These are phyloP conservation scores for Codiaeum variegatum DNA, from an alignment of 441 rosid genomes.

Conservation along the genomic window DNA sequence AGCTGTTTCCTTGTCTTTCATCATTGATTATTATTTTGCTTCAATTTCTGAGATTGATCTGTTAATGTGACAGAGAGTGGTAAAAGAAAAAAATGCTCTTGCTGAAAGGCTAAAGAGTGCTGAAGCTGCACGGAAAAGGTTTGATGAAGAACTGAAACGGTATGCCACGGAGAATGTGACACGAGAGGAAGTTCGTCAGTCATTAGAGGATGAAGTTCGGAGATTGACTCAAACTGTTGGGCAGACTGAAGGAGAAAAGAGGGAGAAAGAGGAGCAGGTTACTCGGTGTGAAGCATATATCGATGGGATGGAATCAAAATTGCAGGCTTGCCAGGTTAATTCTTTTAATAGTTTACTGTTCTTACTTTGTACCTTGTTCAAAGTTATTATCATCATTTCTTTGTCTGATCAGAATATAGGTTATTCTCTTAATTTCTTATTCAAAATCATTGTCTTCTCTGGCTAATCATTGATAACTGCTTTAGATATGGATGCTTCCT, in stretches of 20 bases:
- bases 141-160: constrained; percentile 87
- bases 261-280: constrained; percentile 91
- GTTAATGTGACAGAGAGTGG: constrained; percentile 65
- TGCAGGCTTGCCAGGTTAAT: constrained; percentile 90
- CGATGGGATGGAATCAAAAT: constrained; percentile 90
- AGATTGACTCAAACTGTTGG: constrained; percentile 76
- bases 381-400: not conserved
- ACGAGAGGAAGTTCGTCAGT: constrained; percentile 83
- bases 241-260: constrained; percentile 93
- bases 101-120: constrained; percentile 83
- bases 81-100: constrained; percentile 89
- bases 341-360: not conserved
- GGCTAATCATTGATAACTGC: not conserved
- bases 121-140: constrained; percentile 86
- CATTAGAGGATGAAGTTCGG: constrained; percentile 87
- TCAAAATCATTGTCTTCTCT: not conserved
- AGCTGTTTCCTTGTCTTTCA: constrained; percentile 4
- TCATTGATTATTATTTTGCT: constrained; percentile 8
- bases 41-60: constrained; percentile 22
- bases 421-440: constrained; percentile 2
- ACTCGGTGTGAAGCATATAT: constrained; percentile 93
- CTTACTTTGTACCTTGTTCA: not conserved
- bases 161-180: constrained; percentile 78
- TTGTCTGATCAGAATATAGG: not conserved
- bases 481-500: not conserved